A percentile compares a stretch with the other conserved stretches of the same genome.
These are phyloP conservation scores for Chenopodium formosanum DNA, from an alignment of 148 eudicot genomes.

Conservation along the genomic window DNA sequence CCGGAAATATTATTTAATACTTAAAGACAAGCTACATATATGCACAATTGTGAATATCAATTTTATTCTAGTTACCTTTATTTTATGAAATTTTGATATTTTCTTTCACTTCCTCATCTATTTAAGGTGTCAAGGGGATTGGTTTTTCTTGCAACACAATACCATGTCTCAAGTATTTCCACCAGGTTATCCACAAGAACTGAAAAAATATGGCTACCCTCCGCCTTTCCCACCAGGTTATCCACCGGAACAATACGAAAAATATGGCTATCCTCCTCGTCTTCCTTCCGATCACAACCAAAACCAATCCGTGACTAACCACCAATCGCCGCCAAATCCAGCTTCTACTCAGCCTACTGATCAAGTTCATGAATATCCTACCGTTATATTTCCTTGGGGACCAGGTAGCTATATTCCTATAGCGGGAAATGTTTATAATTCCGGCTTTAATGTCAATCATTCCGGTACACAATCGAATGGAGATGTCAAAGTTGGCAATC, in stretches of 20 bases:
- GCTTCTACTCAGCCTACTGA: not conserved
- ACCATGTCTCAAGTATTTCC: slow-evolving; percentile 12
- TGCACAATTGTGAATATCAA: too few relatives aligned
- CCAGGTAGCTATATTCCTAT: slow-evolving; percentile 7
- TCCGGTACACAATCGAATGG: slow-evolving; percentile 22
- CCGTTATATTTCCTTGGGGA: slow-evolving; percentile 13
- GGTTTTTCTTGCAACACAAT: not conserved
- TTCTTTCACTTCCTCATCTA: not conserved
- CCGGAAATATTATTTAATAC: too few relatives aligned
- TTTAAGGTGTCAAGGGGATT: not conserved
- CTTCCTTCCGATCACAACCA: not conserved
- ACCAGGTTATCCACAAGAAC: slow-evolving; percentile 21
- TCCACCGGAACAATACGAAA: slow-evolving; percentile 24
- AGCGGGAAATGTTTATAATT: slow-evolving; percentile 23
- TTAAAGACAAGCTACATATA: too few relatives aligned
- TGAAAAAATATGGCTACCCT: slow-evolving; percentile 30
- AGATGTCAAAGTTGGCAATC: slow-evolving; percentile 22
- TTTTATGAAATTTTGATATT: too few relatives aligned
- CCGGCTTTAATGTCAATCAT: slow-evolving; percentile 23
- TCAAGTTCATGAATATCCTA: slow-evolving; percentile 3
- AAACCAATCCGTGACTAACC: not conserved
- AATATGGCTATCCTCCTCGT: slow-evolving; percentile 27
- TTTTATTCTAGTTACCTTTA: too few relatives aligned
- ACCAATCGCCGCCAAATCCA: not conserved
- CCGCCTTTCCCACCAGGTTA: slow-evolving; percentile 30